A percentile compares a stretch with the other conserved stretches of the same genome.
Conservation (phyloP, 2,329 filamentous ascomycete genomes). For the Camillea tinctor region DNA sequence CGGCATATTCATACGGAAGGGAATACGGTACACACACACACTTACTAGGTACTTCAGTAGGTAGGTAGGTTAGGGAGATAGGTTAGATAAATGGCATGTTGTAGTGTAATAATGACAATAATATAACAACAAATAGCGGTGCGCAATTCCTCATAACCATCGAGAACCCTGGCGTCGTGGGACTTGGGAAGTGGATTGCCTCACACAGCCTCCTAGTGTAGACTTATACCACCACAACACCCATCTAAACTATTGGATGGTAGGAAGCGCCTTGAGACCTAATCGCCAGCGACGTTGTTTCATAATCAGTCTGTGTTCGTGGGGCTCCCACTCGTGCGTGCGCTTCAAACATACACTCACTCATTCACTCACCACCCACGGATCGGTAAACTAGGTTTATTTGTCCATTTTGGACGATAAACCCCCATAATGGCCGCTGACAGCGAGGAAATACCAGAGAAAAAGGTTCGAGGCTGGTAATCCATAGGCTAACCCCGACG, state of each 20-base stretch:
- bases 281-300: neutral
- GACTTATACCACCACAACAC: neutral
- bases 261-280: neutral
- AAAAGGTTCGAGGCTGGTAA: neutral
- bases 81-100: neutral
- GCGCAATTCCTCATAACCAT: neutral
- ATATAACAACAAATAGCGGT: neutral
- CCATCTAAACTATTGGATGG: neutral
- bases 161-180: neutral
- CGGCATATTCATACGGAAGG: neutral
- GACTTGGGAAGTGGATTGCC: neutral
- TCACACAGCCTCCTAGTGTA: neutral
- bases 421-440: no score
- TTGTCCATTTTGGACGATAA: neutral
- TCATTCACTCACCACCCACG: no score
- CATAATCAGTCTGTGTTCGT: neutral
- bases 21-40: neutral
- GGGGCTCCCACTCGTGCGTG: neutral
- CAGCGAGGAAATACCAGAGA: neutral
- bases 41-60: no score
- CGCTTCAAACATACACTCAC: neutral
- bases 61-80: no score
- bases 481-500: neutral
- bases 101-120: no score
- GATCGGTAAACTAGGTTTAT: no score